phyloP scores from a whole-genome alignment of 768 basidiomycete species.

The Favolaschia claudopus region DNA sequence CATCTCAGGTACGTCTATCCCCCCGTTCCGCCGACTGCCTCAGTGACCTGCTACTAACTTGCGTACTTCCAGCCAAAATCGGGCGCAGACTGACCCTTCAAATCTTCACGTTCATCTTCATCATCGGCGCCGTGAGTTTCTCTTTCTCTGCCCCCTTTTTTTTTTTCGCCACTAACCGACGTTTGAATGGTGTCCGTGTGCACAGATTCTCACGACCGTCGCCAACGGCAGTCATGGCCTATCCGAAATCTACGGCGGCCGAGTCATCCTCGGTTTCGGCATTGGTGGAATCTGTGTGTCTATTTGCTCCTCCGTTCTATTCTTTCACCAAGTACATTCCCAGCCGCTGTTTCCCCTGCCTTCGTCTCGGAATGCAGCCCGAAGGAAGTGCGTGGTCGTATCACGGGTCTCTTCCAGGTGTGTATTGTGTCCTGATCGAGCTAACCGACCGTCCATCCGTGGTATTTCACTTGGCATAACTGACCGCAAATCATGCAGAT shows the following conservation, averaged over 20 bases:
- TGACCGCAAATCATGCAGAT: not conserved
- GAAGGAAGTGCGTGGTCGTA: constrained; percentile 84
- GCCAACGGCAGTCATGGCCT: constrained; percentile 64
- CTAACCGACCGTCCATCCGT: not conserved
- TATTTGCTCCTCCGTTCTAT: not conserved
- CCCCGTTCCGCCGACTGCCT: not conserved
- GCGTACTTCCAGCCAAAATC: constrained; percentile 55
- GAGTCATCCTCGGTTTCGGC: constrained; percentile 81
- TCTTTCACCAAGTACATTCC: not conserved
- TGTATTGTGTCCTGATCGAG: not conserved
- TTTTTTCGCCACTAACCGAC: not conserved
- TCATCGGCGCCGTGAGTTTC: constrained; percentile 69
- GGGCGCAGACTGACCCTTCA: constrained; percentile 75
- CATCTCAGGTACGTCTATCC: constrained; percentile 59
- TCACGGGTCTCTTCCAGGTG: constrained; percentile 87
- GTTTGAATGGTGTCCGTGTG: not conserved
- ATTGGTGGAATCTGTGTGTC: constrained; percentile 75
- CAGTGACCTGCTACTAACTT: not conserved
- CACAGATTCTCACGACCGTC: constrained; percentile 73
- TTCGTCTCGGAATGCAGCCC: constrained; percentile 90
- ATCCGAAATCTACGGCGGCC: constrained; percentile 78
- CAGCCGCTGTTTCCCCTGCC: constrained; percentile 76
- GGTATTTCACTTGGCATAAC: not conserved
- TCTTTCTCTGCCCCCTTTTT: not conserved
- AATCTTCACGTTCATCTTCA: constrained; percentile 67